These are phyloP conservation scores for Fusarium sublunatum DNA, from an alignment of 2,329 filamentous ascomycete species.

Conservation along the genomic window DNA sequence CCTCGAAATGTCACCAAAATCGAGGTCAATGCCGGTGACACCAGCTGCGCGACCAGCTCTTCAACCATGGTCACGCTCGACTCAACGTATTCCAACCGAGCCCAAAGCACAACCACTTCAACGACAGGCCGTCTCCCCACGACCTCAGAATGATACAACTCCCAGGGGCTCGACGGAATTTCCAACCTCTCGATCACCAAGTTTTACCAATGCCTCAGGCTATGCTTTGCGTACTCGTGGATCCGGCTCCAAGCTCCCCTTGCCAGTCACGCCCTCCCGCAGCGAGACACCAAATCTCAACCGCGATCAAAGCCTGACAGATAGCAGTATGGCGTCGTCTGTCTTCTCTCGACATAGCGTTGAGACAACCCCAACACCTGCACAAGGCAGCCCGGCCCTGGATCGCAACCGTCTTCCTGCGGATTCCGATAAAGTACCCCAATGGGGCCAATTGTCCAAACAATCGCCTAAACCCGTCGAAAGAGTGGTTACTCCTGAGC, in stretches of 20 bases:
- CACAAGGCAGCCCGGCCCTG: slow-evolving; percentile 47
- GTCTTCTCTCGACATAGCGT: slow-evolving; percentile 54
- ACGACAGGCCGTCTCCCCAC: slow-evolving; percentile 23
- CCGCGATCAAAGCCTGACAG: slow-evolving; percentile 54
- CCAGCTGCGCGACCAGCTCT: slow-evolving; percentile 36
- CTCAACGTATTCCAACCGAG: slow-evolving; percentile 29
- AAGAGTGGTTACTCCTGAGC: slow-evolving; percentile 34
- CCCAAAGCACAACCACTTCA: slow-evolving; percentile 17
- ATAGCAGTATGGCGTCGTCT: slow-evolving; percentile 58
- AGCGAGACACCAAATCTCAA: slow-evolving; percentile 51
- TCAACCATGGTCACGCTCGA: slow-evolving; percentile 33
- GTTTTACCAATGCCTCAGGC: slow-evolving; percentile 42
- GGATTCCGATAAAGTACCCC: slow-evolving; percentile 27
- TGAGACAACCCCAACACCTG: slow-evolving; percentile 50
- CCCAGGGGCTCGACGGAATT: slow-evolving; percentile 24
- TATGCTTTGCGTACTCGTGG: slow-evolving; percentile 51
- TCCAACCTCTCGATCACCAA: slow-evolving; percentile 43
- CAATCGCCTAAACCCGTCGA: slow-evolving; percentile 6
- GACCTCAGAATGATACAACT: slow-evolving; percentile 15
- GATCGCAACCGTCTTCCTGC: slow-evolving; percentile 24
- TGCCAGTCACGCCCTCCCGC: slow-evolving; percentile 53
- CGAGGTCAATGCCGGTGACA: slow-evolving; percentile 42
- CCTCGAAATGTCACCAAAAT: slow-evolving; percentile 37
- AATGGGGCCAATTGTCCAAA: slow-evolving; percentile 44
- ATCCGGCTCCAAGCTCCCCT: slow-evolving; percentile 55